Percentiles rank a stretch among this genome's conserved stretches.
phyloP scores from a whole-genome alignment of 2,329 filamentous ascomycete genomes.

The Cucurbitaria berberidis region DNA sequence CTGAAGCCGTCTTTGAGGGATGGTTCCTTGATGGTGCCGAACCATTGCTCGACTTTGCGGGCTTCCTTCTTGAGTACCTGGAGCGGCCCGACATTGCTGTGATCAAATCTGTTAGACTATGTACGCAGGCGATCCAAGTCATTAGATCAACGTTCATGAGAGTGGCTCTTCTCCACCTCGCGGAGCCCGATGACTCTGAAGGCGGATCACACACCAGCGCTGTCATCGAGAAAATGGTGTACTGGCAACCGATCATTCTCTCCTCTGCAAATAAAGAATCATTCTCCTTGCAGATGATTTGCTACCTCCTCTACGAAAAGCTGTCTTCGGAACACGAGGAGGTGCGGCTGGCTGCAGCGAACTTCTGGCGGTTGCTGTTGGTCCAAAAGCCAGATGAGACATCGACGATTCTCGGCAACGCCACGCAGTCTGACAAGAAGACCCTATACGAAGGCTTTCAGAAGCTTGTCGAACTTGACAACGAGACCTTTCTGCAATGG shows the following conservation, averaged over 20 bases:
- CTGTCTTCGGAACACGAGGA: conserved; percentile 72
- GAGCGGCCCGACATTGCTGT: conserved; percentile 81
- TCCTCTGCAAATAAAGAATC: conserved; percentile 77
- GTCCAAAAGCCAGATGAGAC: conserved; percentile 92
- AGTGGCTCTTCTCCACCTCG: conserved; percentile 79
- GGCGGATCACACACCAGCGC: conserved; percentile 68
- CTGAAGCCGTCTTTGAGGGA: conserved; percentile 91
- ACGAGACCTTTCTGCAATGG: conserved; percentile 86
- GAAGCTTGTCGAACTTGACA: conserved; percentile 84
- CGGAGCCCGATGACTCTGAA: conserved; percentile 75
- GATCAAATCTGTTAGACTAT: conserved; percentile 89
- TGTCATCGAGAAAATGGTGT: conserved; percentile 84
- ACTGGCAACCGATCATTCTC: conserved; percentile 94
- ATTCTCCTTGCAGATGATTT: conserved; percentile 83
- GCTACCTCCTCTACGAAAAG: conserved; percentile 91
- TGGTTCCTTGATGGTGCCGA: conserved; percentile 94
- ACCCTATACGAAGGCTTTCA: conserved; percentile 78
- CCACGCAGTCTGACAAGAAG: conserved; percentile 72
- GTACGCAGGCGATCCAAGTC: conserved; percentile 77
- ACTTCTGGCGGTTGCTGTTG: conserved; percentile 88
- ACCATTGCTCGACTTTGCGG: conserved; percentile 82
- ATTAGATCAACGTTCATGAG: conserved; percentile 80
- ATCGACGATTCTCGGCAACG: conserved; percentile 72
- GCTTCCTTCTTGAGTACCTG: conserved; percentile 84
- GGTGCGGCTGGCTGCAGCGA: conserved; percentile 77